Conservation (phyloP, 2,329 filamentous ascomycete species). For the Arthrobotrys sinensis region DNA sequence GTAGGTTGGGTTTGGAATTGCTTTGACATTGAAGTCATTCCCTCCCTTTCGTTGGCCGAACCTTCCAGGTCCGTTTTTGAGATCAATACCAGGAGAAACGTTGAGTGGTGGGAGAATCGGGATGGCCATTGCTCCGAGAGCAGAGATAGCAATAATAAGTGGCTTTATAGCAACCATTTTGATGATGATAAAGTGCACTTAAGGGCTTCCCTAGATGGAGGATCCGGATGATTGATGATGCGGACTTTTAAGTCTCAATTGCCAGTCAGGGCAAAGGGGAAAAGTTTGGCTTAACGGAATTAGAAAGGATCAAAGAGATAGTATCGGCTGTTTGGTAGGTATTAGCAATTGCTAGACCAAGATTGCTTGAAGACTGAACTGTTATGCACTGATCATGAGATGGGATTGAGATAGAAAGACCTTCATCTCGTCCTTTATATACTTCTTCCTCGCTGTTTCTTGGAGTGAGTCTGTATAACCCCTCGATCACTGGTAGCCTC, state of each 20-base stretch:
- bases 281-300: not conserved
- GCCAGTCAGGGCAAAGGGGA: slow-evolving; percentile 43
- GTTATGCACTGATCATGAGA: slow-evolving; percentile 21
- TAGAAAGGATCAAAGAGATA: not conserved
- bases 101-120: slow-evolving; percentile 49
- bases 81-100: slow-evolving; percentile 56
- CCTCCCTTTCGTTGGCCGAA: slow-evolving; percentile 65
- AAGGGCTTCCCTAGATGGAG: too few species aligned
- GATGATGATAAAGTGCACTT: not conserved
- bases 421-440: slow-evolving; percentile 45
- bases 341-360: not conserved
- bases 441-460: not conserved
- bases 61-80: slow-evolving; percentile 40
- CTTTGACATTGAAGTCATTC: slow-evolving; percentile 67
- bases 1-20: slow-evolving; percentile 68
- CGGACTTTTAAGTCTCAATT: slow-evolving; percentile 10
- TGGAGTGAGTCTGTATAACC: not conserved
- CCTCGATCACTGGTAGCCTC: not conserved
- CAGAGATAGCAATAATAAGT: slow-evolving; percentile 38
- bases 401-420: not conserved
- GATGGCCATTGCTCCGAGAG: slow-evolving; percentile 44
- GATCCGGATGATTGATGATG: not conserved
- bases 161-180: slow-evolving; percentile 55
- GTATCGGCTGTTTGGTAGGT: too few species aligned
- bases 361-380: not conserved